Conservation (phyloP, 768 basidiomycete species). For the Lactarius pseudohatsudake region DNA sequence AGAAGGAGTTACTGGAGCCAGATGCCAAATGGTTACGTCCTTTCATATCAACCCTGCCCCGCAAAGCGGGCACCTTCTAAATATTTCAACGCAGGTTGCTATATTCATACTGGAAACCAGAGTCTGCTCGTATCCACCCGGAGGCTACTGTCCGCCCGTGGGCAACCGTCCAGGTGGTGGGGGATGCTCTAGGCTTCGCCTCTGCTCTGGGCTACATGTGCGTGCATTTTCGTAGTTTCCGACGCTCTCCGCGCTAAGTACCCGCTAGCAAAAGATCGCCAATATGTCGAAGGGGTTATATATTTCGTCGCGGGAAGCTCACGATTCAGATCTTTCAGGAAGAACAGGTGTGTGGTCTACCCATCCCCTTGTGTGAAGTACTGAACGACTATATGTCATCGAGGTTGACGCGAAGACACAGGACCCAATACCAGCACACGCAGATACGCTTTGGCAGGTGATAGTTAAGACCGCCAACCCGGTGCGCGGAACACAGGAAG, state of each 20-base stretch:
- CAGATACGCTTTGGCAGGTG: slow-evolving; percentile 83
- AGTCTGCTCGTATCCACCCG: slow-evolving; percentile 79
- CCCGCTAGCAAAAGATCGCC: slow-evolving; percentile 59
- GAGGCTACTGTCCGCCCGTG: slow-evolving; percentile 87
- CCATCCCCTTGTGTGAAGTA: slow-evolving; percentile 1
- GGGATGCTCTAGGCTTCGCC: slow-evolving; percentile 79
- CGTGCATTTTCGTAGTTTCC: slow-evolving; percentile 31
- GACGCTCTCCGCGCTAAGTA: slow-evolving; percentile 10
- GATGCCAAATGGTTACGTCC: slow-evolving; percentile 61
- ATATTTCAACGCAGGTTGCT: slow-evolving; percentile 52
- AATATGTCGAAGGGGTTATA: slow-evolving; percentile 79
- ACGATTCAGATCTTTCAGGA: slow-evolving; percentile 85
- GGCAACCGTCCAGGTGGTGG: slow-evolving; percentile 75
- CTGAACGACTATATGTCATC: slow-evolving; percentile 1
- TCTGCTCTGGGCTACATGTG: slow-evolving; percentile 77
- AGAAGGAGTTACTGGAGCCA: slow-evolving; percentile 66
- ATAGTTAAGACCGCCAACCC: slow-evolving; percentile 83
- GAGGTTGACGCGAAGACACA: slow-evolving; percentile 76
- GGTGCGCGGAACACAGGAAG: slow-evolving; percentile 74
- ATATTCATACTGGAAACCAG: slow-evolving; percentile 80
- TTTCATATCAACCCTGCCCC: not conserved
- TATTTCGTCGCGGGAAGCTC: slow-evolving; percentile 67
- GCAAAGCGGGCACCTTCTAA: not conserved
- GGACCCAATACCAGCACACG: slow-evolving; percentile 72
- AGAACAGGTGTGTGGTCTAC: slow-evolving; percentile 56